Base-by-base conservation (phyloP, 1,139 yeast genomes). In the Saccharomyces uvarum region DNA sequence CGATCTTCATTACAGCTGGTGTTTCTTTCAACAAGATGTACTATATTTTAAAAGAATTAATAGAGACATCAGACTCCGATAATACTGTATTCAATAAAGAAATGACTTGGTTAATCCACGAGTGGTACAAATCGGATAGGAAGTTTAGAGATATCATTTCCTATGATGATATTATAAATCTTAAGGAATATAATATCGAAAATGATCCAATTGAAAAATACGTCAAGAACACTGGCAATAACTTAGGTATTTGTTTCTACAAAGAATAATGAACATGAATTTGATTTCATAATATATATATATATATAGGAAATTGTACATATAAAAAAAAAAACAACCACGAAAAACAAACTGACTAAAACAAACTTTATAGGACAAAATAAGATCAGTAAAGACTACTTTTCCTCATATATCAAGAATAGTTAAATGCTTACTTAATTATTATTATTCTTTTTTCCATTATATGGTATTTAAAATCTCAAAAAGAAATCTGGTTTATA, bases 1-100 rank as follows among this genome's bases (percentile, higher is more conserved):
- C 89, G 56, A 80, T 90, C 46, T 88, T 91, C 63, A 69, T 84
- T 48, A 81, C 83, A 54, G 82, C 90, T n/a, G 96, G 96, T 1
- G 83, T 88, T 7, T 71, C 84, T 8, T 83, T 76, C 65, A 91
- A 85, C 57, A 84, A 83, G 62, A 68, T 90, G 52, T 88, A 87
- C 66, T 82, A 81, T 60, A 77, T 82, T 26, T 71, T 89, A 66
- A 83, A 79, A 63, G 87, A 86, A 49, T 71, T 88, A 57, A 79
- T 88, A 59, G 95, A 86, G 61, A 79, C 83, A 51, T 78, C 81
- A 47, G 77, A 82, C 8, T 76, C 75, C 59, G 83, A 81, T 54
- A 66, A 77, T 31, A 57, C 63, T 4, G 65, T 70, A 47, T 82
- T 81, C 61, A 75, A 75, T 11, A 70, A 72, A 49, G 90, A 85